Evolutionary conservation across 495 filamentous ascomycete species (phyloP).

Genomic region (Xylaria longipes): DNA sequence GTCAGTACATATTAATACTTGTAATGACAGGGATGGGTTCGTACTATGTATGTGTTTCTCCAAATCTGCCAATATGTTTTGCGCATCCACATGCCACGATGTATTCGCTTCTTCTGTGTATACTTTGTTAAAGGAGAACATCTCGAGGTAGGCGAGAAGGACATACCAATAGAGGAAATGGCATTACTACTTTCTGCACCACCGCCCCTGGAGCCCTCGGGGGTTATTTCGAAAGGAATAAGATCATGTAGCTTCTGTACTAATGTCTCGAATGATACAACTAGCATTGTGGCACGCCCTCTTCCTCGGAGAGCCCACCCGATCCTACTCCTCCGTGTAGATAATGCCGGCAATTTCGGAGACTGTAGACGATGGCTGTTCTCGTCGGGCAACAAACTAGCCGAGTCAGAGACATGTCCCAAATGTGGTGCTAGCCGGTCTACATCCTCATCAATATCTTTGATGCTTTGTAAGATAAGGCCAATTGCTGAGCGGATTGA

Average conservation of each 20-base stretch:
- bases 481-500: neutral
- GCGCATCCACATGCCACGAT: neutral
- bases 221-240: neutral
- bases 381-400: neutral
- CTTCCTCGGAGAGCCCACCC: constrained; percentile 12
- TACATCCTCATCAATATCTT: constrained; percentile 1
- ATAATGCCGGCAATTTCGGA: neutral
- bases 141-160: neutral
- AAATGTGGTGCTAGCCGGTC: neutral
- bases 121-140: neutral
- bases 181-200: neutral
- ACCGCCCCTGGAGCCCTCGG: neutral
- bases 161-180: neutral
- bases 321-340: neutral
- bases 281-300: neutral
- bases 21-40: neutral
- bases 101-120: neutral
- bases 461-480: constrained; percentile 6
- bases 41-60: constrained; percentile 12
- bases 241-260: constrained; percentile 19
- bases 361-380: neutral
- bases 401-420: neutral
- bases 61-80: neutral
- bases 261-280: constrained; percentile 1
- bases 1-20: neutral